Percentiles rank a stretch among this genome's conserved stretches.
Evolutionary conservation across 805 yeast species (phyloP).

Genomic region (Metschnikowia peoriensis): DNA sequence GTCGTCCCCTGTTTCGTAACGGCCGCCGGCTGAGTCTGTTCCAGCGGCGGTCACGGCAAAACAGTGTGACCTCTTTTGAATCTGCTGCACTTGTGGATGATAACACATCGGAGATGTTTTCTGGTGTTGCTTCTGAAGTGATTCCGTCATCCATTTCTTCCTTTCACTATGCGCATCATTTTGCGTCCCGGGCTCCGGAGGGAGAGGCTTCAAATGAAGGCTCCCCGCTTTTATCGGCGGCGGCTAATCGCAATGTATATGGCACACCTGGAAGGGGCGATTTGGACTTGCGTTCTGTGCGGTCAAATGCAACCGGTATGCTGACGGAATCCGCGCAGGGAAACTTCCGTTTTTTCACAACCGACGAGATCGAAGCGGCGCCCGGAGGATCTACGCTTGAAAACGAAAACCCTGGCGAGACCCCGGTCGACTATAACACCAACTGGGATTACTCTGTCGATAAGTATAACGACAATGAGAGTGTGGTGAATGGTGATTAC

Average conservation of each 20-base stretch:
- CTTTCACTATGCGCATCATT: slow-evolving; percentile 67
- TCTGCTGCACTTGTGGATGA: slow-evolving; percentile 44
- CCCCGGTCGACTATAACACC: slow-evolving; percentile 68
- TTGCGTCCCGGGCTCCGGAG: slow-evolving; percentile 25
- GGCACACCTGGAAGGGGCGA: slow-evolving; percentile 19
- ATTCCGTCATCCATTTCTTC: slow-evolving; percentile 78
- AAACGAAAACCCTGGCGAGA: slow-evolving; percentile 49
- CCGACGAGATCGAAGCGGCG: slow-evolving; percentile 80
- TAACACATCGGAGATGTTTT: slow-evolving; percentile 66
- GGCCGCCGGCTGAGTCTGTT: slow-evolving; percentile 28
- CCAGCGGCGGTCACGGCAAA: slow-evolving; percentile 28
- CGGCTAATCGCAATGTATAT: slow-evolving; percentile 10
- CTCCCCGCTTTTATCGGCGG: slow-evolving; percentile 33
- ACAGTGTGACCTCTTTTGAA: slow-evolving; percentile 34
- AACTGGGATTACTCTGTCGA: slow-evolving; percentile 69
- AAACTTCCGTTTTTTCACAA: slow-evolving; percentile 76
- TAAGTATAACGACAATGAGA: slow-evolving; percentile 28
- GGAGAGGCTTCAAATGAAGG: slow-evolving; percentile 25
- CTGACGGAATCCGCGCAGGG: slow-evolving; percentile 32
- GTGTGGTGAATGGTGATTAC: background rate
- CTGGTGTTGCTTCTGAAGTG: slow-evolving; percentile 74
- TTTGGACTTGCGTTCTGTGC: slow-evolving; percentile 32
- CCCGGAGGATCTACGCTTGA: slow-evolving; percentile 83
- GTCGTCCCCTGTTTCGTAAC: slow-evolving; percentile 14
- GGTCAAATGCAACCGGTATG: slow-evolving; percentile 34